Evolutionary conservation across 1,284 basidiomycete genomes (phyloP), one percentile per base, ranked within the genome.

Genomic region (Porodaedalea pini): DNA sequence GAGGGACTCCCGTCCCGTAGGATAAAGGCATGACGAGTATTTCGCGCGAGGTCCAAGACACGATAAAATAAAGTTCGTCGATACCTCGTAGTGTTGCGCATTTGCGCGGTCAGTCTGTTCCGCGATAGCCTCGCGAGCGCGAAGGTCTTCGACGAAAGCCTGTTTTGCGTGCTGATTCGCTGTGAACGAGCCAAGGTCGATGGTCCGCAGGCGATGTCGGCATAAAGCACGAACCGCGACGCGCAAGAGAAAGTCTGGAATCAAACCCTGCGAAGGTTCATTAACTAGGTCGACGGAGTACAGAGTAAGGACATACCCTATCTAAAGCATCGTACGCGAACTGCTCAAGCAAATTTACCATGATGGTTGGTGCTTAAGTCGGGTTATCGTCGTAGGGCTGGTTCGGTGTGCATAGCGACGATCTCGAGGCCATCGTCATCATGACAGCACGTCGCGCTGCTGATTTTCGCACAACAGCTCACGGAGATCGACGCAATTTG

Each of bases 81-180:
- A 77, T 6, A 90, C 85, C 73, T 91, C 87, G 67, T 90, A 90
- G 66, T 90, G 88, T 69, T 90, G 88, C 64, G 88, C 80, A 64
- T 92, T 91, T 32, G 88, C 88, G 66, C 86, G 87, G 34, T 83
- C 79, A 5, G 85, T 79, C 13, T 83, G 74, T 63, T 85, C 85
- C 2, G 88, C 87, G 58, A 90, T 89, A 21, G 76, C 76, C 10
- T 65, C 67, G 23, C 80, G 71, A 0, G 74, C 72, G n/a, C 77
- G 74, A 13, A 82, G 78, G 17, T 71, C 73, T 61, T 80, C 80
- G 37, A 84, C 80, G 77, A 78, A 83, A 54, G 76, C 71, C 79
- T 87, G 84, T 67, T 90, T 90, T 17, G 79, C 78, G 0, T 76
- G 77, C 70, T 86, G 81, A 64, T 85, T 85, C n/a, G 77, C 77